These are phyloP conservation scores for Sporothrix schenckii DNA, from an alignment of 2,329 filamentous ascomycete genomes.

Conservation along the genomic window DNA sequence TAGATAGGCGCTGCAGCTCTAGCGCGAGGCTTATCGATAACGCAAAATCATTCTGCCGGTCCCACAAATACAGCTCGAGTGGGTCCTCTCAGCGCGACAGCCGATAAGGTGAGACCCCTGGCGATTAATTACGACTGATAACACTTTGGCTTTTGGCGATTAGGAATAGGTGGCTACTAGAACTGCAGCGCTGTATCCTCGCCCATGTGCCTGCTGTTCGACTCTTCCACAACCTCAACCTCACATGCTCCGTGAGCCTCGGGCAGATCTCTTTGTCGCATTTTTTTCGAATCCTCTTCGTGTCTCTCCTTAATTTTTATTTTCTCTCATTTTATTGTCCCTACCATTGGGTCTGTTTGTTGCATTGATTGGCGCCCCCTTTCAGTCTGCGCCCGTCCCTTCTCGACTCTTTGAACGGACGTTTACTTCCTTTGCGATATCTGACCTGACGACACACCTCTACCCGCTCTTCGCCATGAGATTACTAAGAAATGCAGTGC, in stretches of 20 bases:
- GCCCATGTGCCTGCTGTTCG: background rate
- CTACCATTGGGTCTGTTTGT: background rate
- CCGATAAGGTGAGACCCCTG: slow-evolving; percentile 22
- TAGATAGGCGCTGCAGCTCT: background rate
- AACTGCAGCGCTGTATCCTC: background rate
- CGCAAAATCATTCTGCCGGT: slow-evolving; percentile 33
- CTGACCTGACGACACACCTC: background rate
- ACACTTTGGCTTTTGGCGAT: slow-evolving; percentile 28
- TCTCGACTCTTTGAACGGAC: background rate
- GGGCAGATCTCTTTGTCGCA: background rate
- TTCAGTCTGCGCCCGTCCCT: background rate
- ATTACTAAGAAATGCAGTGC: slow-evolving; percentile 19
- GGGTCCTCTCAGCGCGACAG: background rate
- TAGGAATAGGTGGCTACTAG: slow-evolving; percentile 28
- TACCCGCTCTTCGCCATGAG: slow-evolving; percentile 26
- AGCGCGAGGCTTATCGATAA: slow-evolving; percentile 32
- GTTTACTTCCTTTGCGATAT: background rate
- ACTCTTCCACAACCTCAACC: background rate
- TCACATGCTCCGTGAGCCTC: background rate
- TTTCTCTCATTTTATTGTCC: background rate
- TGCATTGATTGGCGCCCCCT: background rate
- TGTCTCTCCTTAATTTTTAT: slow-evolving; percentile 18
- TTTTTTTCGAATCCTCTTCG: background rate
- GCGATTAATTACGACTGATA: slow-evolving; percentile 28
- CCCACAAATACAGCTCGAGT: background rate